Conservation (phyloP, 768 basidiomycete species). For the Scleroderma bovista region DNA sequence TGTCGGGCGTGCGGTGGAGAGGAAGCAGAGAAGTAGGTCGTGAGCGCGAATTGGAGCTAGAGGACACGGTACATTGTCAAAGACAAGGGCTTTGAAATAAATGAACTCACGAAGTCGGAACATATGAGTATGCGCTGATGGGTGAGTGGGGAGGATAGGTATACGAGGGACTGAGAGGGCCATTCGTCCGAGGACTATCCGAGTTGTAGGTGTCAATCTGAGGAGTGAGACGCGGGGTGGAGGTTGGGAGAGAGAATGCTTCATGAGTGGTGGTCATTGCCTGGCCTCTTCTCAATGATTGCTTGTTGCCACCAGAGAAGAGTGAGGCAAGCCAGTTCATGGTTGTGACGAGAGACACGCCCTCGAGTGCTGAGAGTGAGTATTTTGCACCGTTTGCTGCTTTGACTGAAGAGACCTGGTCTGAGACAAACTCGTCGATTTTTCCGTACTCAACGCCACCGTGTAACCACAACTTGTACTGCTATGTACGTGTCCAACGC, state of each 20-base stretch:
- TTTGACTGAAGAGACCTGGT: slow-evolving; percentile 7
- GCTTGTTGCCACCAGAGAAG: slow-evolving; percentile 48
- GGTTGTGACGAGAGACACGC: slow-evolving; percentile 10
- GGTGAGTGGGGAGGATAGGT: slow-evolving; percentile 74
- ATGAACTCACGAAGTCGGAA: slow-evolving; percentile 46
- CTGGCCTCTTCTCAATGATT: slow-evolving; percentile 51
- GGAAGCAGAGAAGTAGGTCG: slow-evolving; percentile 60
- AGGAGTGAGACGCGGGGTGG: slow-evolving; percentile 51
- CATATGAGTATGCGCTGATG: slow-evolving; percentile 50
- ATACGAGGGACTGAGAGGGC: slow-evolving; percentile 48
- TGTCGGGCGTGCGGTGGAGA: slow-evolving; percentile 50
- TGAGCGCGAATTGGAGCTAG: slow-evolving; percentile 33
- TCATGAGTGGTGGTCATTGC: slow-evolving; percentile 78
- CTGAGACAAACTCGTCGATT: not conserved
- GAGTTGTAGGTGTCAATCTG: slow-evolving; percentile 59
- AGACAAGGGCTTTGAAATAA: slow-evolving; percentile 6
- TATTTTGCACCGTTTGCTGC: not conserved
- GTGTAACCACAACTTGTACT: not conserved
- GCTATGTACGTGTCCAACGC: too few relatives aligned
- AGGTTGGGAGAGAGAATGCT: slow-evolving; percentile 80
- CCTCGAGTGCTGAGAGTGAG: slow-evolving; percentile 2
- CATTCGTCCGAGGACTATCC: slow-evolving; percentile 46
- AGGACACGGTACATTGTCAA: slow-evolving; percentile 2
- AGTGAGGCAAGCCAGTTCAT: slow-evolving; percentile 76
- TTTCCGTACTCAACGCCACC: slow-evolving; percentile 5